Base-by-base conservation (phyloP, 148 eudicot species). In the Gaultheria prostrata region DNA sequence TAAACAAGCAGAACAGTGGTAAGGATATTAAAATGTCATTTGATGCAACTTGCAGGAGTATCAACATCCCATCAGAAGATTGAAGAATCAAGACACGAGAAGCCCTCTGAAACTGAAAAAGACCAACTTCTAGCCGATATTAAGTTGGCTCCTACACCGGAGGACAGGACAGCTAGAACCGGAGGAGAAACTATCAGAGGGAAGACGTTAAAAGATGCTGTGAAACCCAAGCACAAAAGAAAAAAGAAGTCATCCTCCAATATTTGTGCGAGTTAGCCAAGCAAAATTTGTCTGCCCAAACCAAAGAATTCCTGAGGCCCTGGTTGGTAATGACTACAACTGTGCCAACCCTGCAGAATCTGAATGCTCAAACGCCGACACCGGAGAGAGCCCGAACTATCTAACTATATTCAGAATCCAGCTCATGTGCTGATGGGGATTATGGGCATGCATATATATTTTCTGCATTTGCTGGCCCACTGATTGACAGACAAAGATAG, bases 151-250 rank as follows among this genome's bases (percentile, higher is more conserved):
- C 80, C 80, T 71, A 65, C 86, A 32, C 77, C 76, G 20, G 63
- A 72, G 9, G 87, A 80, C 24, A 54, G 82, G 77, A 1, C 77
- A 17, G 45, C 86, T 49, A 79, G 49, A 69, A 53, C 80, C 48
- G 83, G 56, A 82, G 26, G 24, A 21, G 73, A 59, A 56, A 80
- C 48, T 26, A 83, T 57, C 61, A 76, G 79, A 76, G 61, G 81
- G 18, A 90, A 90, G 88, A 87, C 91, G 6, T 84, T 93, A 82
- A 85, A 89, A 83, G 97, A 93, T 89, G 97, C 97, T 26, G 93
- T 93, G 81, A 92, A 93, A 84, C 92, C 93, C 35, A 93, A 89
- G 82, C 89, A 86, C 88, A 90, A 82, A 79, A 89, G 92, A 84
- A 93, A 89, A 83, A 90, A 89, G 87, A 92, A 87, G 84, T 78